Percentiles rank a stretch among this genome's conserved stretches.
phyloP scores from a whole-genome alignment of 2,329 filamentous ascomycete genomes.

The Dothiorella sarmentorum region DNA sequence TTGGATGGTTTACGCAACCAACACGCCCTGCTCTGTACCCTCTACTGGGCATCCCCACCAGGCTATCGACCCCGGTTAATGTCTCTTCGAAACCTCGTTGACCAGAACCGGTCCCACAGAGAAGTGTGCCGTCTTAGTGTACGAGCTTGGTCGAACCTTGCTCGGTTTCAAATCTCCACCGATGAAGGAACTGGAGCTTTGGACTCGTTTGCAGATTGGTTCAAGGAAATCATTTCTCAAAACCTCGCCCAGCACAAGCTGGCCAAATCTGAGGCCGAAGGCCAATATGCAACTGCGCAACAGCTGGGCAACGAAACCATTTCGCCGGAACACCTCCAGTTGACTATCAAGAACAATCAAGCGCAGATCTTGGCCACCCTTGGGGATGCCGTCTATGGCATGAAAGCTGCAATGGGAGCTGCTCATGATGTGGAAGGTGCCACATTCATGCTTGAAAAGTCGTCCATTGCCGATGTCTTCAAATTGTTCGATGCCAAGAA shows the following conservation, averaged over 20 bases:
- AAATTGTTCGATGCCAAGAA: constrained; percentile 51
- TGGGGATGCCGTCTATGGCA: constrained; percentile 49
- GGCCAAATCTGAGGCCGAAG: constrained; percentile 57
- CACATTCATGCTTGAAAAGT: constrained; percentile 42
- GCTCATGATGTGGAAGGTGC: constrained; percentile 41
- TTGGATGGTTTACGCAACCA: constrained; percentile 59
- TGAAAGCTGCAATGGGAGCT: constrained; percentile 48
- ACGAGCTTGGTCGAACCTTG: constrained; percentile 55
- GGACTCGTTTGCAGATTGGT: constrained; percentile 53
- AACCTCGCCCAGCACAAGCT: constrained; percentile 54
- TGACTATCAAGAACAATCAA: constrained; percentile 56
- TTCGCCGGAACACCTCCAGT: constrained; percentile 47
- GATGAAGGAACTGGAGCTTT: constrained; percentile 46
- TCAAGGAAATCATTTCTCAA: constrained; percentile 50
- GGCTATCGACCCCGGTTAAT: constrained; percentile 52
- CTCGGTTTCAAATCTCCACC: constrained; percentile 55
- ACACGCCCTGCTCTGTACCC: constrained; percentile 57
- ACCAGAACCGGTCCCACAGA: constrained; percentile 55
- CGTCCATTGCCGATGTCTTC: constrained; percentile 46
- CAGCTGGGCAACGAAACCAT: constrained; percentile 39
- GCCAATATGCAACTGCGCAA: constrained; percentile 43
- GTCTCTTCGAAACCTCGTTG: constrained; percentile 53
- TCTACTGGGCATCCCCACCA: constrained; percentile 57
- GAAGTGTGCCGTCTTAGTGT: constrained; percentile 59
- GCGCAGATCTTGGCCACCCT: constrained; percentile 54